phyloP scores from a whole-genome alignment of 1,284 basidiomycete genomes.

The Cutaneotrichosporon sp. region DNA sequence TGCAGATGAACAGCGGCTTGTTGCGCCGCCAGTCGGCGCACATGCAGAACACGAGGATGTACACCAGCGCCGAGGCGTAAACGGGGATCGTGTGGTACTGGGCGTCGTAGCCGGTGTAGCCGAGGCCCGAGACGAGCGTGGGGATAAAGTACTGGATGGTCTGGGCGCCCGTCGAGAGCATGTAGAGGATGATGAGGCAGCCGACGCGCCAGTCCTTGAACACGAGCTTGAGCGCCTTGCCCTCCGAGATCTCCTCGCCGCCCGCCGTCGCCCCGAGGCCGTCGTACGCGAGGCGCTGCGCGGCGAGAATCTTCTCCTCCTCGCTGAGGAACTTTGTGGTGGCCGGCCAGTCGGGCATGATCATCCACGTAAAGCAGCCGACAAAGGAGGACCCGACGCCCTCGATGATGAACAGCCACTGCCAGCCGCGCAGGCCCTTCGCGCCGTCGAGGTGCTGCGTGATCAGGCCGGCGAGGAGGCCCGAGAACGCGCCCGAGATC shows the following conservation, averaged over 20 bases:
- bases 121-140: constrained; percentile 45
- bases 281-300: constrained; percentile 54
- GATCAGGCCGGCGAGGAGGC: constrained; percentile 54
- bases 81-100: constrained; percentile 59
- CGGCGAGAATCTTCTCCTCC: constrained; percentile 54
- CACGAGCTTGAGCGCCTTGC: constrained; percentile 51
- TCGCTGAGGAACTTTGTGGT: constrained; percentile 54
- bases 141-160: constrained; percentile 58
- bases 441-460: constrained; percentile 47
- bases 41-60: constrained; percentile 54
- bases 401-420: constrained; percentile 52
- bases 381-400: constrained; percentile 43
- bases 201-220: constrained; percentile 41
- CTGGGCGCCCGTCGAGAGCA: constrained; percentile 55
- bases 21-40: constrained; percentile 54
- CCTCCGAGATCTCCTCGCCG: constrained; percentile 45
- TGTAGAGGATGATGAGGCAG: constrained; percentile 53
- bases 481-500: constrained; percentile 53
- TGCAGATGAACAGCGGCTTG: constrained; percentile 51
- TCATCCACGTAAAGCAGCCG: constrained; percentile 39
- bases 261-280: constrained; percentile 48
- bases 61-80: constrained; percentile 50
- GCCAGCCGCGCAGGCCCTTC: constrained; percentile 49
- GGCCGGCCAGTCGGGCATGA: constrained; percentile 52
- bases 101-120: constrained; percentile 46